Evolutionary conservation across 768 basidiomycete genomes (phyloP), one percentile per base, ranked within the genome.

Genomic region (Cyathus striatus): DNA sequence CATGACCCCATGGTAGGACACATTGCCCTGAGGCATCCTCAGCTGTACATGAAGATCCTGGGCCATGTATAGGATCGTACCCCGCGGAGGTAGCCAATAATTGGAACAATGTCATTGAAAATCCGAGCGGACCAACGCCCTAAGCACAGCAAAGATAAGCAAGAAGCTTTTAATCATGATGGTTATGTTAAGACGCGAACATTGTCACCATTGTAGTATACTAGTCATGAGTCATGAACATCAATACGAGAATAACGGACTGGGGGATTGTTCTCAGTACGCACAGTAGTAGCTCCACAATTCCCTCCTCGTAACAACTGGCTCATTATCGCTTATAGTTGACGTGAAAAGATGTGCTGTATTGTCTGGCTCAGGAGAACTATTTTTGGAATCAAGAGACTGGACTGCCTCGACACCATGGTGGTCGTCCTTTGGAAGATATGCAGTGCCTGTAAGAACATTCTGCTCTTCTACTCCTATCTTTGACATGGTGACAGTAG

Each of bases 201-300:
- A 59, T 86, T 88, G 49, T 88, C 79, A 41, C 86, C 87, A 45
- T 89, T 90, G 61, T 81, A 86, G 54, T 89, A 89, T 44, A 89
- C 87, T 90, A 41, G 10, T 36, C 35, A 18, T 6, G 9, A 36
- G 27, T n/a, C n/a, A n/a, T n/a, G n/a, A n/a, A n/a, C n/a, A n/a
- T n/a, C n/a, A n/a, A n/a, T n/a, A n/a, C n/a, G n/a, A n/a, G n/a
- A n/a, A n/a, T n/a, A n/a, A n/a, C n/a, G n/a, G n/a, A n/a, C n/a
- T n/a, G n/a, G n/a, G n/a, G n/a, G n/a, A n/a, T n/a, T n/a, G 24
- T 6, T 2, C 36, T 9, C 7, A 33, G 4, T 16, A 75, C 79
- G 23, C 38, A 86, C 86, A 48, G 57, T 89, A 89, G 54, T 89
- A 90, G 41, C 78, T 79, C 88, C 87, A 90, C 6, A 90, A 64